phyloP scores from a whole-genome alignment of 1,139 yeast genomes.

The Blastobotrys ciferrii region DNA sequence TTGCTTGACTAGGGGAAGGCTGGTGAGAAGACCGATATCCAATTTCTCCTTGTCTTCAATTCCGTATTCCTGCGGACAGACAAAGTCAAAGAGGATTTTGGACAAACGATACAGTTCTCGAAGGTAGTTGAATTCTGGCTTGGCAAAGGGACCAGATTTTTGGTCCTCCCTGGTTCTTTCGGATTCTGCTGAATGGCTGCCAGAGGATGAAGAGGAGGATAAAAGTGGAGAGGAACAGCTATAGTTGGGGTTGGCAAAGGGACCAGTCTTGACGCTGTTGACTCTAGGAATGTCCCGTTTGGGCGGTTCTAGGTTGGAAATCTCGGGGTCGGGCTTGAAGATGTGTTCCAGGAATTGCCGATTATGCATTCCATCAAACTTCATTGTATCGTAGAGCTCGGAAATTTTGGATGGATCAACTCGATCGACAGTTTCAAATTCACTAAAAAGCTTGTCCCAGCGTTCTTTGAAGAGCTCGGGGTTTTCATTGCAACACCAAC shows the following conservation, averaged over 20 bases:
- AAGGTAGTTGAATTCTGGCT: conserved; percentile 71
- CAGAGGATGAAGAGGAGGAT: background rate
- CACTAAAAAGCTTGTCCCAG: conserved; percentile 95
- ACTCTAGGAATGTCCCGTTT: conserved; percentile 44
- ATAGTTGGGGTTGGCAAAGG: conserved; percentile 16
- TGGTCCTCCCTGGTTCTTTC: conserved; percentile 6
- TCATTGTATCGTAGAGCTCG: conserved; percentile 97
- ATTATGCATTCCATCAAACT: conserved; percentile 95
- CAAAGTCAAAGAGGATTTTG: conserved; percentile 91
- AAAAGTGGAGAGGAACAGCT: conserved; percentile 2
- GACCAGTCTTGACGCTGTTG: conserved; percentile 19
- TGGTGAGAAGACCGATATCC: conserved; percentile 92
- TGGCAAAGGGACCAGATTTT: conserved; percentile 58
- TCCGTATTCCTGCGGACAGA: conserved; percentile 98
- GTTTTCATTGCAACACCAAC: conserved; percentile 98
- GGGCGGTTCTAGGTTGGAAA: conserved; percentile 30
- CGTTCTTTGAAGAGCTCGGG: conserved; percentile 86
- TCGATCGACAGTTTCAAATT: conserved; percentile 88
- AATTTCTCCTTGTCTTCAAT: conserved; percentile 92
- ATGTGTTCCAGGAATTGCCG: conserved; percentile 82
- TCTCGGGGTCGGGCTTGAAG: conserved; percentile 63
- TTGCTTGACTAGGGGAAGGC: conserved; percentile 90
- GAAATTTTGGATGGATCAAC: conserved; percentile 97
- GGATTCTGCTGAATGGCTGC: background rate
- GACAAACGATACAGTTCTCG: conserved; percentile 87